Base-by-base conservation (phyloP, 2,329 filamentous ascomycete genomes). In the Arachnopeziza araneosa region DNA sequence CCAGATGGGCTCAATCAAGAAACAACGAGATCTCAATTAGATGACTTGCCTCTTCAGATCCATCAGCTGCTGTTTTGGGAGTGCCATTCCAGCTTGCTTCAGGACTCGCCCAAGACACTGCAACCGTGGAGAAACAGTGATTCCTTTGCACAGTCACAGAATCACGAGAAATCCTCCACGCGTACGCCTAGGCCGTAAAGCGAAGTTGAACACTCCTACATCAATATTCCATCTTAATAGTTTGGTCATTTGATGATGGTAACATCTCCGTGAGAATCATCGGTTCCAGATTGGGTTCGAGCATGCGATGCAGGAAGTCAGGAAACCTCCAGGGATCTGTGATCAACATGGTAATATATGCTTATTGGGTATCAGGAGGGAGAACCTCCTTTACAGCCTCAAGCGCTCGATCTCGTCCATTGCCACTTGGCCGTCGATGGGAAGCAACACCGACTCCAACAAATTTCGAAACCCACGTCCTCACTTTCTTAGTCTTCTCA, bases 391-490 rank as follows among this genome's bases (percentile, higher is more conserved):
- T 55, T 14, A 36, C 44, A 22, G 49, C 21, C 44, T 55, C 57
- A 17, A 30, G 50, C 10, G 26, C 56, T 59, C 48, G 44, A 1
- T 36, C 23, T 30, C 57, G 59, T 9, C 50, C 24, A 12, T 57
- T 59, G 17, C 22, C 50, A 19, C 52, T 60, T 19, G 10, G 36
- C 17, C 17, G 36, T 44, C 36, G 12, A 44, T 12, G 36, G 36
- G 10, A 3, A 19, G 36, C 50, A 22, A 24, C 22, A 22, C 63
- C 63, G 23, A 61, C 66, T 17, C 78, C 80, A 57, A 96, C 85
- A 73, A 93, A 95, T 48, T 79, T 77, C 60, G 86, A 73, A 9
- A 91, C 83, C 92, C 92, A 97, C 64, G 88, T 83, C 66, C 83
- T 84, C 44, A 96, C 90, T 54, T 79, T 79, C 64, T 77, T 80